Evolutionary conservation across 2,329 filamentous ascomycete genomes (phyloP).

Genomic region (Rachicladosporium sp.): DNA sequence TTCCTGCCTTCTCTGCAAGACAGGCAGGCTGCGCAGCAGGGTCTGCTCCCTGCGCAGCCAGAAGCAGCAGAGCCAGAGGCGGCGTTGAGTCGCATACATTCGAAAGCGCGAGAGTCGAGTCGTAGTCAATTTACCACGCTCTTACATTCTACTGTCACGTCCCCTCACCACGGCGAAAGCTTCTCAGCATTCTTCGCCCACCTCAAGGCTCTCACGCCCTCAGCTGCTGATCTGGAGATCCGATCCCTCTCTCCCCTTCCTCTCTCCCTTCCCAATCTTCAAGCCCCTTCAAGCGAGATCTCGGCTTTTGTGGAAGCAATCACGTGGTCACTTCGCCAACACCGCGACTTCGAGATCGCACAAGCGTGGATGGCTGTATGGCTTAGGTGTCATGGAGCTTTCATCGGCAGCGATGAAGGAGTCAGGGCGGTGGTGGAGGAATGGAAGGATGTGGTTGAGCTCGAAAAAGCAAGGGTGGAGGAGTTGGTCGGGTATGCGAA

Average conservation of each 20-base stretch:
- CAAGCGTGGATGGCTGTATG: constrained; percentile 98
- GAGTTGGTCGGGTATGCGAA: constrained; percentile 5
- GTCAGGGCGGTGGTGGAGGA: constrained; percentile 2
- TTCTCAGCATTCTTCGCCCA: constrained; percentile 62
- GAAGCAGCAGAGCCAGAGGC: constrained; percentile 17
- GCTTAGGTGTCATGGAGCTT: constrained; percentile 61
- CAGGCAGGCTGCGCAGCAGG: constrained; percentile 7
- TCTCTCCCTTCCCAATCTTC: no score
- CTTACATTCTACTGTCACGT: constrained; percentile 29
- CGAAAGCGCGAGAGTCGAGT: constrained; percentile 9
- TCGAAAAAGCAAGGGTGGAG: constrained; percentile 4
- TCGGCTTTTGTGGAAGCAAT: constrained; percentile 70
- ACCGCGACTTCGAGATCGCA: constrained; percentile 80
- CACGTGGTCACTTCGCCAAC: constrained; percentile 53
- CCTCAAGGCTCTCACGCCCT: constrained; percentile 68
- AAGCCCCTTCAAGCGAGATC: constrained; percentile 47
- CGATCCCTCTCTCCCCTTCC: constrained; percentile 49
- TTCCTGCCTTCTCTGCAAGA: constrained; percentile 63
- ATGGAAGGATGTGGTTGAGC: constrained; percentile 4
- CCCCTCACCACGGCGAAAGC: constrained; percentile 32
- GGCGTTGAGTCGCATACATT: constrained; percentile 21
- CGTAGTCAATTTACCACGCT: constrained; percentile 35
- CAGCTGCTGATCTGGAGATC: constrained; percentile 80
- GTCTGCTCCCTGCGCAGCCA: constrained; percentile 5
- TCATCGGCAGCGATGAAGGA: constrained; percentile 32